Evolutionary conservation across 2,329 filamentous ascomycete species (phyloP), one percentile per base, ranked within the genome.

Genomic region (Apiospora pterosperma): DNA sequence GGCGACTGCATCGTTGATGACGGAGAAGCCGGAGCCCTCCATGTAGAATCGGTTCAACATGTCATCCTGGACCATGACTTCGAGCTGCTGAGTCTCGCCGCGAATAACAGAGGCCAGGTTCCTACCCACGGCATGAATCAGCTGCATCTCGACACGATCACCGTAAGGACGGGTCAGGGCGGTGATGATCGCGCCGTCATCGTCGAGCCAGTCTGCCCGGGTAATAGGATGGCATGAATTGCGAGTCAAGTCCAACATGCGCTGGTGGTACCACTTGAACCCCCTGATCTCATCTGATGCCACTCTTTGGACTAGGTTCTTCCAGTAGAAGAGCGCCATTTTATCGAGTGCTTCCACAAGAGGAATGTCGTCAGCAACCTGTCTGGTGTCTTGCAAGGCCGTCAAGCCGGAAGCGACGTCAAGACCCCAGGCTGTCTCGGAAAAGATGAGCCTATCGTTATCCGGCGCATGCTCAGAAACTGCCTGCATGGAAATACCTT

Each of bases 181-280:
- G 3, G 7, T 3, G 36, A 38, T 38, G 3, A 11, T 38, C 3
- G 36, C 6, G 12, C 36, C 4, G 14, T 38, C 36, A 38, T 38
- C 36, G 6, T 3, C 14, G 6, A 38, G 12, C 36, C 36, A 38
- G 6, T 38, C 12, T 8, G 36, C 12, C n/a, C n/a, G n/a, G n/a
- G n/a, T n/a, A n/a, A n/a, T n/a, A n/a, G n/a, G n/a, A n/a, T n/a
- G n/a, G n/a, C n/a, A n/a, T n/a, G n/a, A n/a, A n/a, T 16, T 58
- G 39, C 0, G 63, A 52, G 1, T 68, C 10, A 6, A 64, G 67
- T 6, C 68, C 19, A 41, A 19, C 38, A 41, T 41, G 38, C 38
- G 38, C 38, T 41, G 38, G 38, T 41, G 38, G 38, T 41, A 41
- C 38, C 38, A 41, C 38, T 10, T 11, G 38, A 41, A 41, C 38